Percentiles rank a stretch among this genome's conserved stretches.
These are phyloP conservation scores for Verticillium isaacii DNA, from an alignment of 2,329 filamentous ascomycete genomes.

Conservation along the genomic window DNA sequence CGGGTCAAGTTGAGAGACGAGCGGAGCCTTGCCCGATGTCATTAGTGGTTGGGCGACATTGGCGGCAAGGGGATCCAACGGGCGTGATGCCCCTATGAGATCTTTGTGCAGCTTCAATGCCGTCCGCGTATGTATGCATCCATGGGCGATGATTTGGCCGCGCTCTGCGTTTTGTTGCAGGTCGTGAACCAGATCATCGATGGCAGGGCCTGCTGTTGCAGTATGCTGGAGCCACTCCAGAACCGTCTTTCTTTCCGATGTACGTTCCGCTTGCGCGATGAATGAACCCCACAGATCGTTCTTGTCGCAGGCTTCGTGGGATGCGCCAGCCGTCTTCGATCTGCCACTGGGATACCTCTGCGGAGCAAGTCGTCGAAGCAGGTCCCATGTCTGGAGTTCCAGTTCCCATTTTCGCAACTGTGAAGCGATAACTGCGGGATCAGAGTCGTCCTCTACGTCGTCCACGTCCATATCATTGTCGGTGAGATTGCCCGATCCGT, in stretches of 20 bases:
- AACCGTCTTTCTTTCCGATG: slow-evolving; percentile 73
- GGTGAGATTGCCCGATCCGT: slow-evolving; percentile 29
- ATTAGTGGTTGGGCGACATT: slow-evolving; percentile 51
- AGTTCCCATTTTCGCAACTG: slow-evolving; percentile 60
- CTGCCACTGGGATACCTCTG: slow-evolving; percentile 51
- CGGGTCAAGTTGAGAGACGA: slow-evolving; percentile 87
- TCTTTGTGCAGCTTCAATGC: slow-evolving; percentile 88
- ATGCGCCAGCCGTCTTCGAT: background rate
- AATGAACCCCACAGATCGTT: slow-evolving; percentile 47
- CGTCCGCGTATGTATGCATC: slow-evolving; percentile 88
- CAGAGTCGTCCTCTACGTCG: slow-evolving; percentile 33
- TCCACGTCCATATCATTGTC: slow-evolving; percentile 54
- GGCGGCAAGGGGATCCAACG: slow-evolving; percentile 56
- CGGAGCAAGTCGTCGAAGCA: slow-evolving; percentile 70
- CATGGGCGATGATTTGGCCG: slow-evolving; percentile 77
- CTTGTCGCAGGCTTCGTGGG: slow-evolving; percentile 42
- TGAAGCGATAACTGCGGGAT: slow-evolving; percentile 13
- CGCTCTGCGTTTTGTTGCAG: slow-evolving; percentile 72
- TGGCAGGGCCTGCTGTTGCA: slow-evolving; percentile 64
- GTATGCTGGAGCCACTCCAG: slow-evolving; percentile 83
- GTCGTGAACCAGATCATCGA: slow-evolving; percentile 72
- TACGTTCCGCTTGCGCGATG: slow-evolving; percentile 23
- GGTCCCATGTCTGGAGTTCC: slow-evolving; percentile 87
- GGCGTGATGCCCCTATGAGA: slow-evolving; percentile 35
- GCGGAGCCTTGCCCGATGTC: slow-evolving; percentile 55